phyloP scores from a whole-genome alignment of 805 yeast species.

The Candida oleophila region DNA sequence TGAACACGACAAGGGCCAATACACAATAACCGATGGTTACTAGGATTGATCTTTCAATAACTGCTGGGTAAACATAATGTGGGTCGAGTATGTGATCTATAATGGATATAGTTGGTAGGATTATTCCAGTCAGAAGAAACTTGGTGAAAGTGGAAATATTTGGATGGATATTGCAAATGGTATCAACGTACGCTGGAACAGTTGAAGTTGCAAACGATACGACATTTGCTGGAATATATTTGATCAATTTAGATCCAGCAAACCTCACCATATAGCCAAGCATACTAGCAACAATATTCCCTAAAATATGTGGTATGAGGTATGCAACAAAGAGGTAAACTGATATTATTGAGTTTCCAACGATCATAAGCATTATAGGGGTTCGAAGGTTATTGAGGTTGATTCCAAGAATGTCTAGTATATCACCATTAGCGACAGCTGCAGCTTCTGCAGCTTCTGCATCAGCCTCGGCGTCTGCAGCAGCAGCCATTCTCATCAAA shows the following conservation, averaged over 20 bases:
- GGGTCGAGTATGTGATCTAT: conserved; percentile 18
- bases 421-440: conserved; percentile 18
- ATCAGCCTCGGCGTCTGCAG: conserved; percentile 11
- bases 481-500: conserved; percentile 7
- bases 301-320: conserved; percentile 48
- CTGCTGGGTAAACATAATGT: conserved; percentile 21
- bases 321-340: conserved; percentile 43
- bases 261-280: conserved; percentile 14
- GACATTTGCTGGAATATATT: background rate
- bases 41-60: conserved; percentile 36
- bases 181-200: background rate
- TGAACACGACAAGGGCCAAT: conserved; percentile 22
- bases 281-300: conserved; percentile 26
- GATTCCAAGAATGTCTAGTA: conserved; percentile 37
- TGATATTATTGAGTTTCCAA: conserved; percentile 31
- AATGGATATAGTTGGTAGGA: conserved; percentile 18
- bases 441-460: conserved; percentile 14
- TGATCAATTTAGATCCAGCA: conserved; percentile 7
- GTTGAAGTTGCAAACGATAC: background rate
- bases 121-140: conserved; percentile 2
- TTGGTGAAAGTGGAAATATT: conserved; percentile 9
- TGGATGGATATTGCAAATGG: background rate
- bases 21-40: conserved; percentile 34
- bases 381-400: conserved; percentile 28
- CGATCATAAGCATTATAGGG: conserved; percentile 32